Evolutionary conservation across 2,329 filamentous ascomycete species (phyloP).

Genomic region (Ophiostoma montium): DNA sequence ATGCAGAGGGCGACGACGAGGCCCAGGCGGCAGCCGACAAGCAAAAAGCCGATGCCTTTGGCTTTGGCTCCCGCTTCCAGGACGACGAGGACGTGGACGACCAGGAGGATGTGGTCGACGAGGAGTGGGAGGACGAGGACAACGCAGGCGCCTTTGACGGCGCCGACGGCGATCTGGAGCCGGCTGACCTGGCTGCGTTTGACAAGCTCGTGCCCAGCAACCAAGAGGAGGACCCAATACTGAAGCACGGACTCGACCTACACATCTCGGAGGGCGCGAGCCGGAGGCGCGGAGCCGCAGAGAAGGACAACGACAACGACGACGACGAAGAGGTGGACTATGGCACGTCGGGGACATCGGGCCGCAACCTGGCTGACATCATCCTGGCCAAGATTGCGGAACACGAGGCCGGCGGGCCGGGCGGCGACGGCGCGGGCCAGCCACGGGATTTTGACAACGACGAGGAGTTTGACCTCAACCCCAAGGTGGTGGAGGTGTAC

Average conservation of each 20-base stretch:
- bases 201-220: conserved; percentile 71
- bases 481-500: conserved; percentile 89
- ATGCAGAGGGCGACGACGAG: conserved; percentile 51
- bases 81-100: conserved; percentile 42
- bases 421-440: background rate
- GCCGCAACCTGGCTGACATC: conserved; percentile 75
- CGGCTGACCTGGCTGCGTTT: conserved; percentile 78
- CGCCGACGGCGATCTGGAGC: conserved; percentile 71
- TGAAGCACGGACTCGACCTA: conserved; percentile 37
- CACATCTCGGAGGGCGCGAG: conserved; percentile 5
- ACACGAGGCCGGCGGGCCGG: conserved; percentile 48
- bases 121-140: conserved; percentile 68
- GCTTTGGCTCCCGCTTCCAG: conserved; percentile 63
- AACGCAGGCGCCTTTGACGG: conserved; percentile 50
- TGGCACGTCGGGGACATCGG: conserved; percentile 14
- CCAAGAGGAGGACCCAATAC: conserved; percentile 57
- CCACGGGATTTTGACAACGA: background rate
- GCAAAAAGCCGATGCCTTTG: conserved; percentile 51
- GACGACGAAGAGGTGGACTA: conserved; percentile 24
- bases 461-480: conserved; percentile 63
- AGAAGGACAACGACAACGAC: conserved; percentile 13
- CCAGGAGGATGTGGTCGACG: conserved; percentile 35
- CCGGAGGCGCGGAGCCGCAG: conserved; percentile 17
- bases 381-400: conserved; percentile 91
- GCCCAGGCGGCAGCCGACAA: conserved; percentile 18